A percentile compares a stretch with the other conserved stretches of the same genome.
These are phyloP conservation scores for Diaporthe capsici DNA, from an alignment of 2,329 filamentous ascomycete species.

Conservation along the genomic window DNA sequence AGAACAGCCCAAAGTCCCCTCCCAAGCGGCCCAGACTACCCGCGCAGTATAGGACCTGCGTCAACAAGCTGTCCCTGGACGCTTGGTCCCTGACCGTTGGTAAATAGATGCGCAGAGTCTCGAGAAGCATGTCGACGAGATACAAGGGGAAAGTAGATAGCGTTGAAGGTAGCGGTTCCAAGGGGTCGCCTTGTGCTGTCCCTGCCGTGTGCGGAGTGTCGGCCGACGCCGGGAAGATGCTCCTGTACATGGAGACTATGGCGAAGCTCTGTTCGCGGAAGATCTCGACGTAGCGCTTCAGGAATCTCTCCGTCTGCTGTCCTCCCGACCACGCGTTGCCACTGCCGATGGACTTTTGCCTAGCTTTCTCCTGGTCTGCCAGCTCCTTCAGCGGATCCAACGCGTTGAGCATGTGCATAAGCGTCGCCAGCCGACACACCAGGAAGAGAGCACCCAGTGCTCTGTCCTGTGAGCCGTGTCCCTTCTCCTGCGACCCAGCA, in stretches of 20 bases:
- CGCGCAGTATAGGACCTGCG: slow-evolving; percentile 93
- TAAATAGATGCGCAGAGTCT: slow-evolving; percentile 82
- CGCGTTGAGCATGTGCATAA: slow-evolving; percentile 84
- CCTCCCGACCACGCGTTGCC: slow-evolving; percentile 74
- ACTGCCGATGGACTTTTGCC: slow-evolving; percentile 58
- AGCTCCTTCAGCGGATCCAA: slow-evolving; percentile 88
- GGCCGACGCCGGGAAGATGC: slow-evolving; percentile 79
- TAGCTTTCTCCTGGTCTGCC: slow-evolving; percentile 84
- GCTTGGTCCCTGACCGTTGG: slow-evolving; percentile 85
- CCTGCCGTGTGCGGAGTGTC: slow-evolving; percentile 33
- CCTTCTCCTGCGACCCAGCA: slow-evolving; percentile 47
- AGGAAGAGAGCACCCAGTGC: slow-evolving; percentile 88
- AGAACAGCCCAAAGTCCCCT: slow-evolving; percentile 91
- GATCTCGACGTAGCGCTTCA: slow-evolving; percentile 97
- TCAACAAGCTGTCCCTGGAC: slow-evolving; percentile 88
- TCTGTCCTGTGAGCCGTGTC: slow-evolving; percentile 67
- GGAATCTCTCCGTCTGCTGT: slow-evolving; percentile 92
- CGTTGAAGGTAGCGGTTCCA: slow-evolving; percentile 79
- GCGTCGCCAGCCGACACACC: slow-evolving; percentile 84
- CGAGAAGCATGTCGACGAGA: slow-evolving; percentile 83
- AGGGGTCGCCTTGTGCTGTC: slow-evolving; percentile 52
- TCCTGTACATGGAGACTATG: slow-evolving; percentile 94
- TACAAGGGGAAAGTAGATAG: slow-evolving; percentile 88
- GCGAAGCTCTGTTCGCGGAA: slow-evolving; percentile 98
- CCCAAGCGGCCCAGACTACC: slow-evolving; percentile 91